Base-by-base conservation (phyloP, 441 rosid species). In the Geranium incanum region DNA sequence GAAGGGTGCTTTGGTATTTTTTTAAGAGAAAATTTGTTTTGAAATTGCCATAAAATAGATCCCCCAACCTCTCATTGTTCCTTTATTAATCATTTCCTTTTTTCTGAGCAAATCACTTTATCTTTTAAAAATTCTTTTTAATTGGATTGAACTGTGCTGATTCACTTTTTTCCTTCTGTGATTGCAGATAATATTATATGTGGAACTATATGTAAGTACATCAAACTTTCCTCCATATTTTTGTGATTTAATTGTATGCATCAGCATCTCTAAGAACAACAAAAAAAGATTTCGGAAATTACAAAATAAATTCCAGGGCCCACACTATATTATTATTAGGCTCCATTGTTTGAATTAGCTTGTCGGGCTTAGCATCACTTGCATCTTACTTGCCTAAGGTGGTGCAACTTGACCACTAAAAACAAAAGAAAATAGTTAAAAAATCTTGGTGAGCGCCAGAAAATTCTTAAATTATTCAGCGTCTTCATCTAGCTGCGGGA, bases 201-300 rank as follows among this genome's bases (percentile, higher is more conserved):
- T 48, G 55, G 55, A 48, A 48, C 55, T 48, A 48, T 48, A 48
- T 48, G 55, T 48, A 48, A 88, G 98, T 86, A 75, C 76, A 85
- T 57, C 73, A 75, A 73, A 74, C 74, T 66, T 74, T n/a, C 60
- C 65, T 69, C 15, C 21, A 12, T 38, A n/a, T 57, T 71, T 70
- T 66, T 74, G 7, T 70, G 16, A 37, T 45, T 68, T 52, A 38
- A 13, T 36, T 15, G 8, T 23, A 19, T 3, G 62, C 23, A 63
- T 50, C 5, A 1, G 62, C 23, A 63, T 50, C 5, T 52, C 63
- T 68, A 50, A 15, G 33, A 6, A 0, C 21, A 21, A 15, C 65
- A 16, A 57, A 57, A 13, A n/a, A 0, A 2, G 16, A 18, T 55
- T 23, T 50, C 37, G n/a, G 13, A 48, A 48, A n/a, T 48, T 3